phyloP scores from a whole-genome alignment of 2,329 filamentous ascomycete species.

The Tolypocladium album region DNA sequence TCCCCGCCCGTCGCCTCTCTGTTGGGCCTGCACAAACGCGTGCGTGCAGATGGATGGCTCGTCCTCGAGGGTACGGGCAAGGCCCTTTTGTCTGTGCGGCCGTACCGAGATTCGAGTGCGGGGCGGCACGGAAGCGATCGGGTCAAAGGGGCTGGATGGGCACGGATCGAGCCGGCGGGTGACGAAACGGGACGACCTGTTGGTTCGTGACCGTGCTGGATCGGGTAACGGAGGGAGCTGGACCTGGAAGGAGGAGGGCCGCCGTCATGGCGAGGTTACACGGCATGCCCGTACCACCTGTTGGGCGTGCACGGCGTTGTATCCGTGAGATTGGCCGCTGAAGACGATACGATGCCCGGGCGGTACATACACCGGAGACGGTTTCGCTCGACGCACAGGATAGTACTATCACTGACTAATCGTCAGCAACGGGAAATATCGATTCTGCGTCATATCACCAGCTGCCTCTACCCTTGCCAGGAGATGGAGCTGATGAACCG shows the following conservation, averaged over 20 bases:
- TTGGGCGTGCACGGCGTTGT: background rate
- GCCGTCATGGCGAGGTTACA: background rate
- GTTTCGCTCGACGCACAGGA: too few relatives aligned
- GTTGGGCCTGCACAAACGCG: background rate
- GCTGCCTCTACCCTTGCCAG: too few relatives aligned
- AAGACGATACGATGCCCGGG: background rate
- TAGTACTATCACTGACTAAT: background rate
- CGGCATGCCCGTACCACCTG: background rate
- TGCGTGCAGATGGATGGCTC: background rate
- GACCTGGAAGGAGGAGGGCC: background rate
- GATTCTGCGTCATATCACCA: background rate
- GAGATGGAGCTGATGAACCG: too few relatives aligned
- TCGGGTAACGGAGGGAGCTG: background rate
- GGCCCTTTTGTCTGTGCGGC: background rate
- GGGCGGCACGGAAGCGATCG: background rate
- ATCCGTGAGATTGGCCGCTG: background rate
- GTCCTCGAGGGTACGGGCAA: background rate
- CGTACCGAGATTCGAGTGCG: background rate
- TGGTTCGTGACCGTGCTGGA: background rate
- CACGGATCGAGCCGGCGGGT: background rate
- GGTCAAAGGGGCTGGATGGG: background rate
- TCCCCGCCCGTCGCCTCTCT: background rate
- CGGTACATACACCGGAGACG: background rate
- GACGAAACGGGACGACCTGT: background rate
- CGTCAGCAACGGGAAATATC: background rate